Evolutionary conservation across 1,139 yeast genomes (phyloP), one percentile per base, ranked within the genome.

Genomic region (Geotrichum histeridarum): DNA sequence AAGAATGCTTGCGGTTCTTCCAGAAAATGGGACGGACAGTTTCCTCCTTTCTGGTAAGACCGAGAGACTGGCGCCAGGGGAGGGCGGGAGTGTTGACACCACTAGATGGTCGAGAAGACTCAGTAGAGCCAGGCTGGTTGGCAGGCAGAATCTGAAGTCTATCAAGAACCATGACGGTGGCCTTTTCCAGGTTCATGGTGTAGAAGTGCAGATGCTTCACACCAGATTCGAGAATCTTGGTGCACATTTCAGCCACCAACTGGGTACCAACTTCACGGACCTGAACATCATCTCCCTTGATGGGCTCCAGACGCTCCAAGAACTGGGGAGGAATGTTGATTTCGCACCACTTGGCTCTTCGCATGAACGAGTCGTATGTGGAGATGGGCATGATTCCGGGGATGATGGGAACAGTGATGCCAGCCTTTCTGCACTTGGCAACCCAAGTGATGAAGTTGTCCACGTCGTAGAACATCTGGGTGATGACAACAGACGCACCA

Each of bases 331-430:
- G 99, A 60, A 93, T 79, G 42, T 78, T 72, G 62, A 93, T 83
- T 66, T 86, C 85, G 54, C 96, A 89, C 99, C 98, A 93, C 57
- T 82, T 84, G 14, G 97, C 96, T 67, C 99, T 82, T 73, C 99
- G 84, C 61, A 89, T 72, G 67, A 93, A 93, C 3, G 96, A 83
- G 38, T 95, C 88, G 72, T 91, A 91, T 8, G 97, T 89, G 17
- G 96, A 84, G 59, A 93, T 91, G 22, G 99, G 99, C 99, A 93
- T 93, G 70, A 93, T 90, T 30, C 99, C 99, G 1, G 99, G 99
- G 59, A 93, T 86, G 62, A 93, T 87, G 42, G 98, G 98, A 54
- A 87, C 82, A 47, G 77, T 77, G 60, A 93, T 79, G n/a, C 96
- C 98, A 35, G 77, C 76, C 36, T 77, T 81, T 61, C 94, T 79